Percentiles rank a stretch among this genome's conserved stretches.
Conservation (phyloP, 345 rosid genomes). For the Eucalyptus coolabah region DNA sequence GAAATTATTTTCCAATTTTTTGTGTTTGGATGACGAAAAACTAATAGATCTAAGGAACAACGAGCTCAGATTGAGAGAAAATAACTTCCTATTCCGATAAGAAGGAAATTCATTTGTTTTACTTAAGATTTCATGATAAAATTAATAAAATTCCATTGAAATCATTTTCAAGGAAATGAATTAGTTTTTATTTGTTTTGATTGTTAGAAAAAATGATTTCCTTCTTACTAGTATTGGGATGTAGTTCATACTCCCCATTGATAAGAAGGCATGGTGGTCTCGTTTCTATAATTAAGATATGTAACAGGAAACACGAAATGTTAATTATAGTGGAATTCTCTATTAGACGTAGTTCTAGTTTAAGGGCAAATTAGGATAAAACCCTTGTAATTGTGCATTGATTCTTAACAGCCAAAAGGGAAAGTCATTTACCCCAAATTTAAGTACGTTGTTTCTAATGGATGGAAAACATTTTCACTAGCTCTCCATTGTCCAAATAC, state of each 20-base stretch:
- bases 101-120: not conserved
- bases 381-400: no score
- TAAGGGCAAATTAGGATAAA: no score
- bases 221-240: not conserved
- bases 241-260: no score
- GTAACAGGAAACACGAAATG: accelerated
- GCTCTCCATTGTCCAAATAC: not conserved
- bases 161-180: not conserved
- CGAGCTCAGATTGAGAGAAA: not conserved
- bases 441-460: not conserved
- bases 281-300: no score
- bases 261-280: no score
- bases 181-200: not conserved
- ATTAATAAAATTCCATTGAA: not conserved
- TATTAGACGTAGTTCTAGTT: no score
- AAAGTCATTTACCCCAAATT: not conserved
- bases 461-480: not conserved
- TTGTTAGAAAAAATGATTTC: not conserved
- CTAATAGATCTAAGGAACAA: not conserved
- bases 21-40: not conserved
- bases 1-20: not conserved
- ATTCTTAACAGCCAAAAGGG: not conserved
- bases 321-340: no score
- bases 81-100: not conserved
- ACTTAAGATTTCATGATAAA: not conserved